A percentile compares a stretch with the other conserved stretches of the same genome.
Evolutionary conservation across 2,329 filamentous ascomycete species (phyloP).

Genomic region (Lachnellula suecica): DNA sequence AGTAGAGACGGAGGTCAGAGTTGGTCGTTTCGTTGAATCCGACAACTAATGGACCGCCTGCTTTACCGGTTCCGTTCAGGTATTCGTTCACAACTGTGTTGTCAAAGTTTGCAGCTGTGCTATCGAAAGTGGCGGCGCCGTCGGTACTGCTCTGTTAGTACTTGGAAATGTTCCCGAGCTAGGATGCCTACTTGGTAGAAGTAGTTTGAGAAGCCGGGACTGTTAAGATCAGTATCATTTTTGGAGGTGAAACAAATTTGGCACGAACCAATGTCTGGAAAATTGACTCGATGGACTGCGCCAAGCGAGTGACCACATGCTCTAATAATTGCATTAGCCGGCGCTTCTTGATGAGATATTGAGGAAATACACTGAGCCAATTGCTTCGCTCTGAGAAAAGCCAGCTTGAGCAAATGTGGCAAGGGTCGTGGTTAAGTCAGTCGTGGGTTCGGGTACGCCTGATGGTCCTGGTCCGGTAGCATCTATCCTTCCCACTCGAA

Average conservation of each 20-base stretch:
- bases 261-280: slow-evolving; percentile 16
- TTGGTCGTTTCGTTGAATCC: slow-evolving; percentile 1
- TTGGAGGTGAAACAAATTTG: no score
- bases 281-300: slow-evolving; percentile 13
- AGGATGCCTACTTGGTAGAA: neutral
- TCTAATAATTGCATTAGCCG: neutral
- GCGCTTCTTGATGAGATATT: neutral
- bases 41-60: slow-evolving; percentile 41
- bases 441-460: slow-evolving; percentile 20
- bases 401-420: slow-evolving; percentile 21
- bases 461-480: slow-evolving; percentile 27
- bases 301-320: slow-evolving; percentile 23
- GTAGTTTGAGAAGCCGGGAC: no score
- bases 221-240: no score
- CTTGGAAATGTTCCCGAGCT: no score
- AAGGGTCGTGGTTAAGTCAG: slow-evolving; percentile 9
- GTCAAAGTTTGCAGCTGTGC: slow-evolving; percentile 49
- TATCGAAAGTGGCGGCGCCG: slow-evolving; percentile 36
- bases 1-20: slow-evolving; percentile 6
- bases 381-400: slow-evolving; percentile 23
- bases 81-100: slow-evolving; percentile 50
- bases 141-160: slow-evolving; percentile 9
- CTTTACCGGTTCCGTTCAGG: slow-evolving; percentile 47
- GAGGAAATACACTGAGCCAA: neutral
- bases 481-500: slow-evolving; percentile 25